Evolutionary conservation across 2,329 filamentous ascomycete genomes (phyloP), one percentile per base, ranked within the genome.

Genomic region (Diaporthe destruens): DNA sequence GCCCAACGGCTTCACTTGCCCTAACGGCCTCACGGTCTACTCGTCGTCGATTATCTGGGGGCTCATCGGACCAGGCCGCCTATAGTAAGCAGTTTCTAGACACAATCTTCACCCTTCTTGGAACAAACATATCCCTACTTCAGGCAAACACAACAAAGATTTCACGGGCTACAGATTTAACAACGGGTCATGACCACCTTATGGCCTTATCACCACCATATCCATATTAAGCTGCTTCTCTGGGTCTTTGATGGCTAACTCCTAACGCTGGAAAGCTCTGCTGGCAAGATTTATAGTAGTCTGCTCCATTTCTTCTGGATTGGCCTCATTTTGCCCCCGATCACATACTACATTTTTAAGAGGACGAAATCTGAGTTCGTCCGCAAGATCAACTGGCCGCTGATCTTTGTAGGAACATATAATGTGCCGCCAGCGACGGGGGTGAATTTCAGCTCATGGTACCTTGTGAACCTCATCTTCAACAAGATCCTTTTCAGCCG

Each of bases 281-380:
- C 79, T 18, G 86, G 85, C 6, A 79, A 81, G 63, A 85, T 87
- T 54, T 87, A 87, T 76, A 83, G 82, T 3, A 77, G 80, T 0
- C 78, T 88, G 29, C 77, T 87, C 23, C 85, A 87, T 74, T 86
- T 87, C 76, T 87, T 87, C 80, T 87, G 85, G 83, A 84, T 88
- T 29, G 87, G 80, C 16, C 77, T 80, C 3, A 67, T 84, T 14
- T 76, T 84, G 18, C 84, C 85, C 1, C 78, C 85, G 0, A 75
- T 85, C 29, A 85, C 84, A 9, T 86, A 81, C 77, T 77, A 77
- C 20, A 70, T 81, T 8, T 84, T 82, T 80, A 84, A 84, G 77
- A 80, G 78, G 69, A 82, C 80, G 4, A 74, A 76, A 34, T 78
- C 61, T n/a, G 79, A 80, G n/a, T 79, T 80, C 70, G 67, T 80